Base-by-base conservation (phyloP, 2,329 filamentous ascomycete genomes). In the Periconia sp. region DNA sequence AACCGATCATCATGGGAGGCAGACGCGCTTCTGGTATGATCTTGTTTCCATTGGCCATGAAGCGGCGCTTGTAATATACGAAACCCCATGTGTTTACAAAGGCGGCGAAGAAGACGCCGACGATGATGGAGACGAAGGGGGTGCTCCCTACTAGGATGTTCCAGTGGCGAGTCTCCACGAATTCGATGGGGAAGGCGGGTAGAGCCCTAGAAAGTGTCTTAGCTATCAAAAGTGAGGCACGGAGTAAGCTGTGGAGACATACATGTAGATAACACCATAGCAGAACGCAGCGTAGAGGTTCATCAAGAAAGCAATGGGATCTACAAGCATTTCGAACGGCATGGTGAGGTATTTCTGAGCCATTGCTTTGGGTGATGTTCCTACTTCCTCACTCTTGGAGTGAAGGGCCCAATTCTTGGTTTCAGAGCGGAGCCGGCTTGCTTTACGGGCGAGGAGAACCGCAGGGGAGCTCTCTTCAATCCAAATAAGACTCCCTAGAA, bases 271-370 rank as follows among this genome's bases (percentile, higher is more conserved):
- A 28, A 85, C 82, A 1, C 81, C 83, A 50, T 84, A 85, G 59
- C 77, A 78, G 63, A 88, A 87, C 32, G 79, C 82, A 5, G 83
- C 81, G 57, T 88, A 88, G 0, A 88, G 54, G 1, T 83, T 81
- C 18, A 88, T 76, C 8, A 86, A 74, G 57, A 87, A 82, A 63
- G 83, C 86, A 42, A 88, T 88, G 1, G 86, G 86, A 3, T 84
- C 87, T 32, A 71, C 65, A 4, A 89, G 74, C 11, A 89, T 75
- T 52, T 84, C 79, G 21, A 88, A 75, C 0, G 86, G 86, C 0
- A 84, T 78, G 26, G 87, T 59, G 6, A 87, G 71, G 55, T 86
- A 88, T 58, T 86, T 87, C 21, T 78, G 71, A 3, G 76, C 74
- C 12, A 88, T 73, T 47, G 86, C 81, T 15, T 65, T 64, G 29